These are phyloP conservation scores for Aspergillus pseudoviridinutans DNA, from an alignment of 2,329 filamentous ascomycete species.

Conservation along the genomic window DNA sequence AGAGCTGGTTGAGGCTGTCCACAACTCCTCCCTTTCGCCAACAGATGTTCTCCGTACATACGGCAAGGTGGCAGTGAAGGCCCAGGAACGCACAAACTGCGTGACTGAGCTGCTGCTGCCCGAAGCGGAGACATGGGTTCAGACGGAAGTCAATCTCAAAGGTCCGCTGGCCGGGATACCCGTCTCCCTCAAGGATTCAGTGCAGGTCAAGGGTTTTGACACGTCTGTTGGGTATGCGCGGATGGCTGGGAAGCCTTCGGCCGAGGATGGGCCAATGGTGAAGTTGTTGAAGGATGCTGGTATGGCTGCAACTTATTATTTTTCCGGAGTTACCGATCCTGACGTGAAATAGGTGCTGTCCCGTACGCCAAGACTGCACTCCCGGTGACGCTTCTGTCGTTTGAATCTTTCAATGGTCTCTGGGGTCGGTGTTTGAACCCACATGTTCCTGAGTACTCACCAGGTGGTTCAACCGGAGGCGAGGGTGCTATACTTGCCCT, in stretches of 20 bases:
- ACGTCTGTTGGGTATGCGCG: conserved; percentile 74
- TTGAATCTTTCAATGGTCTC: conserved; percentile 73
- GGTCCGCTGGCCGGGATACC: conserved; percentile 85
- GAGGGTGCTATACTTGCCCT: conserved; percentile 79
- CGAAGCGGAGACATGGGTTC: conserved; percentile 70
- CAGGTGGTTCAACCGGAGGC: conserved; percentile 83
- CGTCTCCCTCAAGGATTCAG: conserved; percentile 73
- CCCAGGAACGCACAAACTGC: conserved; percentile 84
- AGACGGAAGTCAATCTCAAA: conserved; percentile 63
- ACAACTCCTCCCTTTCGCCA: conserved; percentile 62
- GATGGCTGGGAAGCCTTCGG: conserved; percentile 63
- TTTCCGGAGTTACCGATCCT: not conserved
- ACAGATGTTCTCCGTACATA: conserved; percentile 77
- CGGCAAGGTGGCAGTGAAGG: conserved; percentile 77
- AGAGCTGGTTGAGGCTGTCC: conserved; percentile 72
- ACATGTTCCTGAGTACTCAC: conserved; percentile 77
- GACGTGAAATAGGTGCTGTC: conserved; percentile 58
- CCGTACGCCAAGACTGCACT: conserved; percentile 92
- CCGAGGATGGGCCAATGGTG: conserved; percentile 67
- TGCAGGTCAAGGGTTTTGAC: conserved; percentile 80
- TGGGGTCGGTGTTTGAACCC: conserved; percentile 84
- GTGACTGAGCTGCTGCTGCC: conserved; percentile 80
- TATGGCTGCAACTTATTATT: conserved; percentile 15
- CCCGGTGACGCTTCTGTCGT: conserved; percentile 80
- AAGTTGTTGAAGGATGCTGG: conserved; percentile 77